Evolutionary conservation across 2,329 filamentous ascomycete genomes (phyloP), one percentile per base, ranked within the genome.

Genomic region (Fusarium sp.): DNA sequence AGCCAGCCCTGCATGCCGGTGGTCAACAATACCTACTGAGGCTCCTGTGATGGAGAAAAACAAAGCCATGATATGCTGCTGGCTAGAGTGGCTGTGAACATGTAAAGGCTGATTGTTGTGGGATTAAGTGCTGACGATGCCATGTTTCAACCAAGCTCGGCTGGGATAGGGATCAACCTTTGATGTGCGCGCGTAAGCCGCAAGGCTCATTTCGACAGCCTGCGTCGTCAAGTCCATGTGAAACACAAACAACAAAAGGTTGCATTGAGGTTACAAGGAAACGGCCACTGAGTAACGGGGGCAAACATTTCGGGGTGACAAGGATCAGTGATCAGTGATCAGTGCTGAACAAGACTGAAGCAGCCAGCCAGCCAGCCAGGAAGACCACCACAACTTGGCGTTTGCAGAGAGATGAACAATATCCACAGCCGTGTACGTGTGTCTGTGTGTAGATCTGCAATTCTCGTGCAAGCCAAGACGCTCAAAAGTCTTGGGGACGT

Each of bases 41-140:
- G 23, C 8, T 62, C 56, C 49, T 33, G 36, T 37, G 59, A 64
- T 61, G 61, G 61, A 29, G 9, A 29, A 29, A 10, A 29, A 25
- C 46, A 55, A 31, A 44, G 38, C 17, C 11, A 38, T 14, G 25
- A 52, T 58, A 39, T 56, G 48, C 54, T 43, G 37, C 39, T 53
- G 48, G 39, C 36, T 35, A 37, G 41, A 17, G 41, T 49, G 49
- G 23, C 33, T 57, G 48, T 47, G 60, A 57, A 19, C 4, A 3
- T 19, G 19, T 19, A 19, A 19, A 54, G 50, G 48, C 39, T 54
- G 43, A 57, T 38, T 44, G 51, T 51, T 51, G 43, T 51, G 31
- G 64, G 59, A 69, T 68, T 68, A 58, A 69, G 66, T 69, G 64
- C 59, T 69, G 60, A 68, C 62, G 35, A 50, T 54, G 57, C 41